phyloP scores from a whole-genome alignment of 1,284 basidiomycete genomes.

The Leccinum griseonigrum region DNA sequence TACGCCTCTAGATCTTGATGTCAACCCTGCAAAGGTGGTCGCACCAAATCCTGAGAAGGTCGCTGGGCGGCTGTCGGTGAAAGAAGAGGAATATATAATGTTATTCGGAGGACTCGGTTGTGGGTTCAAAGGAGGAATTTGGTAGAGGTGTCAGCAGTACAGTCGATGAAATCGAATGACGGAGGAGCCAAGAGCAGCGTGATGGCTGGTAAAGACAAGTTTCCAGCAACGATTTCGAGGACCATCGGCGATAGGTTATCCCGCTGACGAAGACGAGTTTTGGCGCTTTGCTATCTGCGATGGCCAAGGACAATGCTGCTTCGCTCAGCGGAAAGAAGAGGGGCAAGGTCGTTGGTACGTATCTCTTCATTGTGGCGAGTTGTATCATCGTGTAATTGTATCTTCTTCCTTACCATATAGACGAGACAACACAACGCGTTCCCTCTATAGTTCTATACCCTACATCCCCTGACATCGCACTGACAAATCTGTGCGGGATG shows the following conservation, averaged over 20 bases:
- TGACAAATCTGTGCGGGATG: slow-evolving; percentile 69
- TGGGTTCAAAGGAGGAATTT: slow-evolving; percentile 17
- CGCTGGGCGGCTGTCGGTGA: slow-evolving; percentile 74
- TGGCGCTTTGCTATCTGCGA: slow-evolving; percentile 46
- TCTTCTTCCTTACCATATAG: slow-evolving; percentile 32
- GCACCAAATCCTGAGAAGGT: slow-evolving; percentile 84
- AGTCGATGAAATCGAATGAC: slow-evolving; percentile 33
- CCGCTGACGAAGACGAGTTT: slow-evolving; percentile 53
- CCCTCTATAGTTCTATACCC: slow-evolving; percentile 62
- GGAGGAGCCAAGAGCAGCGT: slow-evolving; percentile 10
- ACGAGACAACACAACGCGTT: slow-evolving; percentile 50
- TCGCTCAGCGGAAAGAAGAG: slow-evolving; percentile 47
- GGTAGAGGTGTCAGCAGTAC: not conserved
- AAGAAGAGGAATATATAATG: slow-evolving; percentile 75
- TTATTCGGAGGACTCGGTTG: slow-evolving; percentile 77
- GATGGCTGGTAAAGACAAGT: slow-evolving; percentile 21
- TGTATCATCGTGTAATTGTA: slow-evolving; percentile 1
- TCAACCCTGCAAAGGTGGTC: slow-evolving; percentile 93
- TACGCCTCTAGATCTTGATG: slow-evolving; percentile 83
- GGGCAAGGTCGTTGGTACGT: slow-evolving; percentile 35
- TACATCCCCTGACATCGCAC: slow-evolving; percentile 63
- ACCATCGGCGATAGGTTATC: slow-evolving; percentile 44
- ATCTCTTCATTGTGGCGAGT: not conserved
- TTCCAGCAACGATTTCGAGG: slow-evolving; percentile 30
- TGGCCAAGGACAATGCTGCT: slow-evolving; percentile 57